Percentiles rank a stretch among this genome's conserved stretches.
Conservation (phyloP, 2,329 filamentous ascomycete genomes). For the Ophiostoma tasmaniense region DNA sequence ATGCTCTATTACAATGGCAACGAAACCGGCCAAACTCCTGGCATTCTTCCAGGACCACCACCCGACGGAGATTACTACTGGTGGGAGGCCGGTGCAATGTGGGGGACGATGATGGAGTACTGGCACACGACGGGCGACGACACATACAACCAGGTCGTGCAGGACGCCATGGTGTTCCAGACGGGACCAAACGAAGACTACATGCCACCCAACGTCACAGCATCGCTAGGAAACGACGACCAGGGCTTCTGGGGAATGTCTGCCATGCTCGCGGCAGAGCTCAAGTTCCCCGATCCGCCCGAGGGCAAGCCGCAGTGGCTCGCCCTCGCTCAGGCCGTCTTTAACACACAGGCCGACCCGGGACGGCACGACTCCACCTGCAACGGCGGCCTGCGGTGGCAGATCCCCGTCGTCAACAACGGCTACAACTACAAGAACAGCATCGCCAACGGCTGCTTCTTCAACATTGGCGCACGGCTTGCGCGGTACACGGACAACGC, state of each 20-base stretch:
- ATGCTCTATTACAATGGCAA: constrained; percentile 28
- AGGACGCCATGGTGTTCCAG: constrained; percentile 39
- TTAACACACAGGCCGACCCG: constrained; percentile 38
- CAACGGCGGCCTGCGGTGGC: constrained; percentile 57
- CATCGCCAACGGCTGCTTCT: constrained; percentile 41
- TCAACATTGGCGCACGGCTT: constrained; percentile 48
- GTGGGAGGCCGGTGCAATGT: constrained; percentile 27
- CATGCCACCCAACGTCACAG: constrained; percentile 39
- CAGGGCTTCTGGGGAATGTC: constrained; percentile 51
- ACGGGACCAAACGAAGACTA: constrained; percentile 39
- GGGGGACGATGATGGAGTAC: constrained; percentile 32
- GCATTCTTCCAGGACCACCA: constrained; percentile 27
- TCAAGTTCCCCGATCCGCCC: constrained; percentile 40
- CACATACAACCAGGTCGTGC: constrained; percentile 41
- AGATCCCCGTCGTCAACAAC: constrained; percentile 53
- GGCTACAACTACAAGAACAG: constrained; percentile 58
- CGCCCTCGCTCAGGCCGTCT: constrained; percentile 49
- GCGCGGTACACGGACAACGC: constrained; percentile 51
- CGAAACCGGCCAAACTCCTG: constrained; percentile 25
- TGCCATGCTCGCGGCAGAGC: constrained; percentile 48
- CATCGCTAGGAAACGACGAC: constrained; percentile 47
- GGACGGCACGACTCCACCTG: constrained; percentile 48
- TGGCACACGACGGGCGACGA: constrained; percentile 36
- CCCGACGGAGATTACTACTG: constrained; percentile 28
- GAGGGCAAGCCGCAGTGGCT: constrained; percentile 38